These are phyloP conservation scores for Brettanomyces anomalus DNA, from an alignment of 805 yeast species.

Conservation along the genomic window DNA sequence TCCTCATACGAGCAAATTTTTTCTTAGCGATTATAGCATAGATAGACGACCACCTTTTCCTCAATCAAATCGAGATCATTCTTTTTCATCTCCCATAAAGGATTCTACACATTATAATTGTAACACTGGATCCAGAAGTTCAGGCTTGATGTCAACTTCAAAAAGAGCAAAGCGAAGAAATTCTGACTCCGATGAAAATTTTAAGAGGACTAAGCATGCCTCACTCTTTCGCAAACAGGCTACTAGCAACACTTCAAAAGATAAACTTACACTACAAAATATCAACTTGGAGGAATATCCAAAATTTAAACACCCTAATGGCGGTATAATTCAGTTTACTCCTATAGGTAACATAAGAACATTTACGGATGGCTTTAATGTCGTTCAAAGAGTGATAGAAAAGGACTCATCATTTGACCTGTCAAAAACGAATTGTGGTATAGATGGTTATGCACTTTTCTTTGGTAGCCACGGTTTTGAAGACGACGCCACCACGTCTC, in stretches of 20 bases:
- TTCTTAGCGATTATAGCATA: neutral
- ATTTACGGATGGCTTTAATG: slow-evolving; percentile 32
- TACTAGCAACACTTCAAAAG: slow-evolving; percentile 1
- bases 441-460: slow-evolving; percentile 28
- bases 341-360: slow-evolving; percentile 55
- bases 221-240: neutral
- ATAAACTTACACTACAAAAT: slow-evolving; percentile 19
- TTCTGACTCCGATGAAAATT: slow-evolving; percentile 24
- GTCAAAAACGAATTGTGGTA: slow-evolving; percentile 23
- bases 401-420: slow-evolving; percentile 29
- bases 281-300: slow-evolving; percentile 40
- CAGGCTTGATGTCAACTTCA: neutral
- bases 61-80: neutral
- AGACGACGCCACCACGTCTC: neutral
- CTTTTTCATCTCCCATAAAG: slow-evolving; percentile 6
- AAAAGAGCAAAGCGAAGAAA: slow-evolving; percentile 25
- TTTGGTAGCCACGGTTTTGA: slow-evolving; percentile 17
- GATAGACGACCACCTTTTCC: no score
- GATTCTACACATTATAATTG: no score
- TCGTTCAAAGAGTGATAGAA: slow-evolving; percentile 39
- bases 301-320: slow-evolving; percentile 50
- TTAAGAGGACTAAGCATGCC: slow-evolving; percentile 23
- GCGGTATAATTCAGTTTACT: slow-evolving; percentile 51
- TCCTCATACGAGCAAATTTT: neutral
- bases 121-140: slow-evolving; percentile 1